phyloP scores from a whole-genome alignment of 176 grass and related monocot species.

The Hsuehochloa calcarea region DNA sequence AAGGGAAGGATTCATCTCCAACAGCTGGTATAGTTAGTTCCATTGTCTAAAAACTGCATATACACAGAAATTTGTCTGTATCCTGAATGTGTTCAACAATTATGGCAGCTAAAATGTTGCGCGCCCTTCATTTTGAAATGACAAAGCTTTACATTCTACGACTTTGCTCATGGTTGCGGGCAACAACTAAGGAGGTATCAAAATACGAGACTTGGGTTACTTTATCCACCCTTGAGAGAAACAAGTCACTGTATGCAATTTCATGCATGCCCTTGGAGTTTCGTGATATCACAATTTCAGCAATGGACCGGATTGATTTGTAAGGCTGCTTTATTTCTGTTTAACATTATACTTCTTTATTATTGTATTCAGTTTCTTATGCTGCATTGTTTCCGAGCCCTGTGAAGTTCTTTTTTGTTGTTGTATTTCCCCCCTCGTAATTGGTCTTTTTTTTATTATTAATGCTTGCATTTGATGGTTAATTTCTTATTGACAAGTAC shows the following conservation, averaged over 20 bases:
- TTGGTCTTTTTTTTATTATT: background rate
- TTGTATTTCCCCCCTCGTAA: background rate
- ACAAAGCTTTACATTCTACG: slow-evolving; percentile 92
- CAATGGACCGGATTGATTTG: slow-evolving; percentile 86
- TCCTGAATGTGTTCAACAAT: slow-evolving; percentile 45
- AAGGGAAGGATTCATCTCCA: slow-evolving; percentile 93
- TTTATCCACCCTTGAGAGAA: slow-evolving; percentile 85
- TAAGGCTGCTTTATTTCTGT: slow-evolving; percentile 49
- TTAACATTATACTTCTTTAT: background rate
- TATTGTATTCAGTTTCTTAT: slow-evolving; percentile 12
- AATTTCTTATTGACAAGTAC: slow-evolving; percentile 9
- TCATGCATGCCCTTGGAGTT: slow-evolving; percentile 90
- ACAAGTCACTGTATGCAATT: slow-evolving; percentile 96
- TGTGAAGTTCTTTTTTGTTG: slow-evolving; percentile 13
- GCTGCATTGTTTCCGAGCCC: background rate
- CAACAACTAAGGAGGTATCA: slow-evolving; percentile 78
- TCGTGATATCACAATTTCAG: slow-evolving; percentile 64
- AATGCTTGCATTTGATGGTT: slow-evolving; percentile 13
- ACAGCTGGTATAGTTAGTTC: slow-evolving; percentile 60
- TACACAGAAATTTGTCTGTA: background rate
- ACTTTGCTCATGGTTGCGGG: slow-evolving; percentile 89
- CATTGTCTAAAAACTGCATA: slow-evolving; percentile 17
- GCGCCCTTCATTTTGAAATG: slow-evolving; percentile 75
- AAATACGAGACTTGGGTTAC: slow-evolving; percentile 85
- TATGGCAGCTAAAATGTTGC: slow-evolving; percentile 81